phyloP scores from a whole-genome alignment of 2,329 filamentous ascomycete genomes.

The Botrytis sinoallii region DNA sequence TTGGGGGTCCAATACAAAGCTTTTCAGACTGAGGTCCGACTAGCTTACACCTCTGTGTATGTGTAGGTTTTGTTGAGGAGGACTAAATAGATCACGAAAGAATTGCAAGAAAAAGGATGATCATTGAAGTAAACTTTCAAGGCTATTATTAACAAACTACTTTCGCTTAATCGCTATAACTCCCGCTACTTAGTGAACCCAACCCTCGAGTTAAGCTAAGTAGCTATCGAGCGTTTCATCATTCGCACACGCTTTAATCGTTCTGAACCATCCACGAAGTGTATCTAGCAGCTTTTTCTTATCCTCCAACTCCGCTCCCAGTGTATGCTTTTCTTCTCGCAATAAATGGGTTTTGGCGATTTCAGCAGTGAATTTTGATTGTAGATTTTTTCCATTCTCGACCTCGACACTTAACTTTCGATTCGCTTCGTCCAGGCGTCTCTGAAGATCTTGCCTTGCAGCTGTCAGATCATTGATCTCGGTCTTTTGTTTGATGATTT shows the following conservation, averaged over 20 bases:
- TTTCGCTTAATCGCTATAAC: neutral
- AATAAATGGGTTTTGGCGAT: neutral
- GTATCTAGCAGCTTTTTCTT: neutral
- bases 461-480: neutral
- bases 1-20: no score
- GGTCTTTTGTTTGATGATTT: accelerated
- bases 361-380: neutral
- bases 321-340: neutral
- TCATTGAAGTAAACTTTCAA: neutral
- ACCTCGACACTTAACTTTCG: neutral
- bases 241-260: neutral
- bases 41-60: neutral
- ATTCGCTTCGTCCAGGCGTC: neutral
- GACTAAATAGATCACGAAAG: neutral
- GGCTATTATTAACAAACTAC: neutral
- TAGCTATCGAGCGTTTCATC: neutral
- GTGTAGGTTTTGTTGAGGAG: neutral
- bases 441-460: neutral
- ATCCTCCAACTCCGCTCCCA: neutral
- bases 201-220: neutral
- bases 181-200: neutral
- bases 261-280: neutral
- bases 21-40: no score
- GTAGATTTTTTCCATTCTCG: neutral
- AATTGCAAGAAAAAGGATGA: neutral